Evolutionary conservation across 2,329 filamentous ascomycete species (phyloP).

Genomic region (Colletotrichum sansevieriae): DNA sequence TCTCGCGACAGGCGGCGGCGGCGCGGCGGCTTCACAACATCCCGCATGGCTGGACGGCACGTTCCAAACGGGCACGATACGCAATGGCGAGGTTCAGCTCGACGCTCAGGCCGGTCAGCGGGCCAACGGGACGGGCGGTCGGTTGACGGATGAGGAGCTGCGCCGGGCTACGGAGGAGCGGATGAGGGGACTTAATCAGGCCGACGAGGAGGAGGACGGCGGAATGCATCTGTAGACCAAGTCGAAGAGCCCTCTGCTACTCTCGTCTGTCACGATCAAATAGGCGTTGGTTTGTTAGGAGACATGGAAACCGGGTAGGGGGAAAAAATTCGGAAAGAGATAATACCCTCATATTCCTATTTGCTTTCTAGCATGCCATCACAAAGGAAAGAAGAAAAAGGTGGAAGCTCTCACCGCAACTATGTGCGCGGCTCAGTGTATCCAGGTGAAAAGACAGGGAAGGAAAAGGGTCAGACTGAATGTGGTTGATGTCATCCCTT

Average conservation of each 20-base stretch:
- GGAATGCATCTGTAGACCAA: constrained; percentile 71
- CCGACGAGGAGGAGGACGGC: constrained; percentile 60
- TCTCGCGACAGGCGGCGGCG: constrained; percentile 31
- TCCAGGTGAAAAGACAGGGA: constrained; percentile 15
- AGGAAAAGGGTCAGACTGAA: constrained; percentile 5
- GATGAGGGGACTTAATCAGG: constrained; percentile 59
- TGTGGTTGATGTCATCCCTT: constrained; percentile 25
- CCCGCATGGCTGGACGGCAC: constrained; percentile 73
- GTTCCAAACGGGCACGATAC: constrained; percentile 71
- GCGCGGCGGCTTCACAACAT: constrained; percentile 44
- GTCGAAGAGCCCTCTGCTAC: background rate
- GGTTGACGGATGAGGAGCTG: constrained; percentile 71
- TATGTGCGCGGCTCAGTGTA: constrained; percentile 11
- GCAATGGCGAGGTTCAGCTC: constrained; percentile 63
- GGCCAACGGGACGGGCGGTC: constrained; percentile 54
- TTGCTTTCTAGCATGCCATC: constrained; percentile 41
- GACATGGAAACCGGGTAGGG: background rate
- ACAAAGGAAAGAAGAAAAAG: constrained; percentile 27
- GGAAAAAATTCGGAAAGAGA: constrained; percentile 21
- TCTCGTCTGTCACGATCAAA: background rate
- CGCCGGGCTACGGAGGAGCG: constrained; percentile 67
- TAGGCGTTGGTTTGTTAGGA: background rate
- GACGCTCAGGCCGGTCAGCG: constrained; percentile 46
- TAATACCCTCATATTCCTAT: constrained; percentile 37
- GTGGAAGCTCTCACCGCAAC: constrained; percentile 17